A percentile compares a stretch with the other conserved stretches of the same genome.
Conservation (phyloP, 768 basidiomycete genomes). For the Tricholoma sp. region DNA sequence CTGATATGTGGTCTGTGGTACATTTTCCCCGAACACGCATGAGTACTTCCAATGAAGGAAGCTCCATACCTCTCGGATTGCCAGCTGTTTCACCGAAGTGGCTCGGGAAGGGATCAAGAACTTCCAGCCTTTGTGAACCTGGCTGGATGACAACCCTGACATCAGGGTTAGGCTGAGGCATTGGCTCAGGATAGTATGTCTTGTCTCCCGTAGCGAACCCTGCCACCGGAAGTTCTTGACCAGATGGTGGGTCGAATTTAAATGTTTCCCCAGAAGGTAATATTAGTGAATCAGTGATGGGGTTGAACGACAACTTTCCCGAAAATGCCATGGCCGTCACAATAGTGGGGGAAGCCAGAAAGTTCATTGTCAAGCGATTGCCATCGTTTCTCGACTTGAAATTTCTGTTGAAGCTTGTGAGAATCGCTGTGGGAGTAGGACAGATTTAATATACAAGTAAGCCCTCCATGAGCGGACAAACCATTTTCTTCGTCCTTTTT, state of each 20-base stretch:
- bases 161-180: constrained; percentile 70
- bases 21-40: constrained; percentile 97
- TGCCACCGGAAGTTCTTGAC: constrained; percentile 74
- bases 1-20: constrained; percentile 98
- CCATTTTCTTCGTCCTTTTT: constrained; percentile 89
- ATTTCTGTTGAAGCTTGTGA: constrained; percentile 94
- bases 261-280: constrained; percentile 72
- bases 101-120: constrained; percentile 78
- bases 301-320: constrained; percentile 91
- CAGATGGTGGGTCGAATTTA: constrained; percentile 79
- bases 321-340: constrained; percentile 98
- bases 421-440: constrained; percentile 56
- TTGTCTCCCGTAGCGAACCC: constrained; percentile 77
- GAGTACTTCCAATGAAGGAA: constrained; percentile 78
- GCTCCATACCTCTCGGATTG: constrained; percentile 58
- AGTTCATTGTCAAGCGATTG: constrained; percentile 93
- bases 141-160: constrained; percentile 74
- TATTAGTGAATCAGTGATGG: constrained; percentile 68
- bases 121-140: constrained; percentile 80
- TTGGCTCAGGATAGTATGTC: constrained; percentile 74
- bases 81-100: constrained; percentile 54
- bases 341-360: constrained; percentile 93
- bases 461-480: constrained; percentile 25
- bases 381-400: constrained; percentile 95
- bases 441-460: constrained; percentile 6